These are phyloP conservation scores for Entomortierella lignicola DNA, from an alignment of 192 early-diverging fungal species.

Conservation along the genomic window DNA sequence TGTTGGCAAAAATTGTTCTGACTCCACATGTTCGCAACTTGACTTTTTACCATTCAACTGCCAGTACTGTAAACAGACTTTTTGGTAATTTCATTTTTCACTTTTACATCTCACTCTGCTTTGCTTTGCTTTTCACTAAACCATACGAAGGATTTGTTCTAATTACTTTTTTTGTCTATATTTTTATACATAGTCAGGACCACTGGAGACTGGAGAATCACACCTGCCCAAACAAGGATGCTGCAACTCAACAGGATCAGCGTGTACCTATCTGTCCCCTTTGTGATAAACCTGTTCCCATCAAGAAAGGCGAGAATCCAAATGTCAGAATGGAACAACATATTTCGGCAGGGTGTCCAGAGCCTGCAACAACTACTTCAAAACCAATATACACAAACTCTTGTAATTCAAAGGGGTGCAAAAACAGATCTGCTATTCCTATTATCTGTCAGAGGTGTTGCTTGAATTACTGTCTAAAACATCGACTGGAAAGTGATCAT, in stretches of 20 bases:
- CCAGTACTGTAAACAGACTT: constrained; percentile 64
- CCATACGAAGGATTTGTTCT: too few relatives aligned
- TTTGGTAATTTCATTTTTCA: constrained; percentile 46
- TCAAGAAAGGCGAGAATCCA: constrained; percentile 77
- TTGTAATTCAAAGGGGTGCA: constrained; percentile 74
- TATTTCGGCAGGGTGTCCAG: constrained; percentile 69
- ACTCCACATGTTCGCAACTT: constrained; percentile 67
- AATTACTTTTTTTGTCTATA: not conserved
- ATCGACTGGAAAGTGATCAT: constrained; percentile 81
- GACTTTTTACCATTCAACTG: constrained; percentile 66
- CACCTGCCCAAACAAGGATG: constrained; percentile 64
- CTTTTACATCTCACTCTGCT: not conserved
- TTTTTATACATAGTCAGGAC: constrained; percentile 67
- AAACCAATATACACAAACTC: constrained; percentile 64
- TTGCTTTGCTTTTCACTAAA: too few relatives aligned
- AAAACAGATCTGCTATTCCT: constrained; percentile 72
- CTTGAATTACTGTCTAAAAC: constrained; percentile 80
- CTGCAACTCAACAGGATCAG: constrained; percentile 65
- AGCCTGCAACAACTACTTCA: constrained; percentile 60
- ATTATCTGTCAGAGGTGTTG: constrained; percentile 75
- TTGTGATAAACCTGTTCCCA: constrained; percentile 78
- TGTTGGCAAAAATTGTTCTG: constrained; percentile 73
- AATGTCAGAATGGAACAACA: constrained; percentile 77
- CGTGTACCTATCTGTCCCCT: constrained; percentile 81
- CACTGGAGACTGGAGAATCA: constrained; percentile 79